Base-by-base conservation (phyloP, 495 filamentous ascomycete genomes). In the Viridothelium virens region DNA sequence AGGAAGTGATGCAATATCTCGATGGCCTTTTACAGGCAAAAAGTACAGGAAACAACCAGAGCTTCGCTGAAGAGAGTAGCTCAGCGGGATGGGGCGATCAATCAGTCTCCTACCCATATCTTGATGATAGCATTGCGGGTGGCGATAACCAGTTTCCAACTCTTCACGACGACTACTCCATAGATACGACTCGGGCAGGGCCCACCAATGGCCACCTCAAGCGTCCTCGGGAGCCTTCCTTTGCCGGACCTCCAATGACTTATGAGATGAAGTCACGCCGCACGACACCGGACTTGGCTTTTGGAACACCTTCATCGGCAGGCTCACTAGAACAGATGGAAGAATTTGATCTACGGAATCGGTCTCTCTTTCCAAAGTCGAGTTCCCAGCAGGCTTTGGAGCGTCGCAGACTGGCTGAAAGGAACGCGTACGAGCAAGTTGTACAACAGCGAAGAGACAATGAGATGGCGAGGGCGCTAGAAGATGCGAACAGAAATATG, bases 1-100 rank as follows among this genome's bases (percentile, higher is more conserved):
- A 65, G 62, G 56, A 41, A 9, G 63, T 38, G 10, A 68, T 68
- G 47, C 14, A n/a, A 5, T 48, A 68, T 12, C 56, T 72, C 25
- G 61, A 67, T 7, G 56, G 37, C 36, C 14, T 46, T 12, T 33
- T 66, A 62, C 11, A 18, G 34, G 56, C 25, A 47, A 50, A 64
- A 44, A 47, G 56, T 70, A 6, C 56, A 61, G 53, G 6, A 3
- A 59, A 7, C 31, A 14, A 59, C 31, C 53, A 59, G 31, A 11
- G 33, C 31, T 1, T 34, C 63, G 38, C 39, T 16, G 16, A 12
- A 38, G 4, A 44, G 3, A 18, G 38, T 18, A n/a, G 53, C 63
- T 36, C 56, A 36, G 2, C 56, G 48, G 39, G 12, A 33, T 39
- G 36, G 44, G 33, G 34, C 5, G 56, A 14, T 33, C 38, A 48